Conservation (phyloP, 164 flowering plant species). For the Platanus orientalis region DNA sequence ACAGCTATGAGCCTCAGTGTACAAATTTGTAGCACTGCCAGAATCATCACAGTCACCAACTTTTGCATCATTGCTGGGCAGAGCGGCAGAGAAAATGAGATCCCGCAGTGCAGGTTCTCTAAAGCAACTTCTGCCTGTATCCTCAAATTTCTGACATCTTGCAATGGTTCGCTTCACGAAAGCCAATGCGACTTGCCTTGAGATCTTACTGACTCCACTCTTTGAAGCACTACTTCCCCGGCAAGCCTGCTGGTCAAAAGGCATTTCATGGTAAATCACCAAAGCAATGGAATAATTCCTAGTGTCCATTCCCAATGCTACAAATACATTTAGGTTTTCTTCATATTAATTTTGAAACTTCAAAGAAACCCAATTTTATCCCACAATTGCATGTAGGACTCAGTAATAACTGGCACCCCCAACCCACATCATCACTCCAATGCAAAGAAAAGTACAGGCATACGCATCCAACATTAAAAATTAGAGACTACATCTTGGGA, state of each 20-base stretch:
- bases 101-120: conserved; percentile 50
- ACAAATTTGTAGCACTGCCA: conserved; percentile 32
- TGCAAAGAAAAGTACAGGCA: too few relatives aligned
- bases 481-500: too few relatives aligned
- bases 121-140: conserved; percentile 59
- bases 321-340: too few relatives aligned
- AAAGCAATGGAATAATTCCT: neutral
- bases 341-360: too few relatives aligned
- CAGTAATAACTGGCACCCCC: too few relatives aligned
- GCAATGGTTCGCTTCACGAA: conserved; percentile 61
- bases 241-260: conserved; percentile 35
- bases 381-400: too few relatives aligned
- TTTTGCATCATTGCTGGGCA: conserved; percentile 31
- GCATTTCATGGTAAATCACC: neutral
- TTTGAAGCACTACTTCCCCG: conserved; percentile 47
- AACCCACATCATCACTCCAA: too few relatives aligned
- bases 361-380: too few relatives aligned
- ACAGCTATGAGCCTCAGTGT: conserved; percentile 27
- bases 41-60: conserved; percentile 28
- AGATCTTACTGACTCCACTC: conserved; percentile 39
- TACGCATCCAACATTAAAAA: too few relatives aligned
- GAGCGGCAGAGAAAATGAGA: conserved; percentile 36
- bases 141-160: conserved; percentile 57
- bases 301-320: too few relatives aligned
- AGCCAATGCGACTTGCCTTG: conserved; percentile 67